phyloP scores from a whole-genome alignment of 768 basidiomycete genomes.

The Cubamyces sp. region DNA sequence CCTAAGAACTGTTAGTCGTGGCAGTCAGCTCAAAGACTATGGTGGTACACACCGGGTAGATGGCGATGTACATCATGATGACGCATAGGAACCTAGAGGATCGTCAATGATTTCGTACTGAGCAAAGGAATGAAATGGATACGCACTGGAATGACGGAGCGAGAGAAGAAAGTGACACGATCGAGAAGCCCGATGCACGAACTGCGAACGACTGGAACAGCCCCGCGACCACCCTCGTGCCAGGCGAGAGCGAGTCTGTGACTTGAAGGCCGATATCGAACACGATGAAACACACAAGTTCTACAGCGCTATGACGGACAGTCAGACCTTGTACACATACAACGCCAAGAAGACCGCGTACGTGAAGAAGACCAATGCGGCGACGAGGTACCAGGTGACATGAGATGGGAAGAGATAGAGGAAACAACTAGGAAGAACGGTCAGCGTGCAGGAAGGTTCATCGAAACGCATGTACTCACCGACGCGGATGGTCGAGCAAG shows the following conservation, averaged over 20 bases:
- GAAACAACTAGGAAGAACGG: conserved; percentile 52
- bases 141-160: conserved; percentile 75
- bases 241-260: conserved; percentile 33
- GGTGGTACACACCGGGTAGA: conserved; percentile 37
- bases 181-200: conserved; percentile 56
- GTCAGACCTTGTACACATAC: background rate
- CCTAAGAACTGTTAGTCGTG: conserved; percentile 33
- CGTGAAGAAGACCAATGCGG: conserved; percentile 60
- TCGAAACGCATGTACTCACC: conserved; percentile 39
- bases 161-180: conserved; percentile 49
- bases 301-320: conserved; percentile 47
- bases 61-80: conserved; percentile 78
- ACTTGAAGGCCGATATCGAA: conserved; percentile 40
- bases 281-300: conserved; percentile 74
- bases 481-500: conserved; percentile 76
- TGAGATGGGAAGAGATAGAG: conserved; percentile 76
- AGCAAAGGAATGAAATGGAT: background rate
- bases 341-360: conserved; percentile 32
- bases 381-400: conserved; percentile 73
- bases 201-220: conserved; percentile 59
- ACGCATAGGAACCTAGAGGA: conserved; percentile 60
- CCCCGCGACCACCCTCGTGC: conserved; percentile 46
- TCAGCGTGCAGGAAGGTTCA: background rate
- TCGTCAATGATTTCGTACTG: background rate
- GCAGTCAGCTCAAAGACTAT: background rate